phyloP scores from a whole-genome alignment of 2,329 filamentous ascomycete species.

The Nothophoma quercina region DNA sequence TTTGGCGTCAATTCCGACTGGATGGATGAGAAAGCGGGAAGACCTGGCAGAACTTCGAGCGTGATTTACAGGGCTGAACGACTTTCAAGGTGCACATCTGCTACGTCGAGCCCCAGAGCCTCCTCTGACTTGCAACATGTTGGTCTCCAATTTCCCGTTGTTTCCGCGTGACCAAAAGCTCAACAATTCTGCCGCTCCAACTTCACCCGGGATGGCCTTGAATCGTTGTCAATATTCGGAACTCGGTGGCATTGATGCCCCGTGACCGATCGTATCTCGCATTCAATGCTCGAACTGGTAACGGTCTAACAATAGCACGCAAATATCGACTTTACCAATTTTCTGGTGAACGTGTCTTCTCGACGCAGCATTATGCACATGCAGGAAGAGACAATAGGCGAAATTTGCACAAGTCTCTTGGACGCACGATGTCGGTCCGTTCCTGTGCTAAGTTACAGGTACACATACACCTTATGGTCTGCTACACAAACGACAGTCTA shows the following conservation, averaged over 20 bases:
- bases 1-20: slow-evolving; percentile 16
- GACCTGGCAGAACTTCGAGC: background rate
- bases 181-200: background rate
- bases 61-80: slow-evolving; percentile 15
- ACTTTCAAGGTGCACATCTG: slow-evolving; percentile 12
- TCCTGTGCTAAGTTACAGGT: no score
- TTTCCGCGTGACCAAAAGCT: background rate
- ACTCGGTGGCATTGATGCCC: background rate
- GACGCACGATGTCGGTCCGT: no score
- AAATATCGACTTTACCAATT: background rate
- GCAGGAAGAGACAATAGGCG: no score
- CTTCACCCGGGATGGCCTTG: background rate
- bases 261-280: slow-evolving; percentile 2
- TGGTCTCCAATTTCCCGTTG: background rate
- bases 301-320: slow-evolving; percentile 5
- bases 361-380: no score
- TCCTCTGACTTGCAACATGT: background rate
- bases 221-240: background rate
- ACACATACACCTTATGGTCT: no score
- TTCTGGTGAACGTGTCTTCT: background rate
- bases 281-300: background rate
- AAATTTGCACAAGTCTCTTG: no score
- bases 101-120: slow-evolving; percentile 10
- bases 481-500: no score
- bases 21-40: background rate